Percentiles rank a stretch among this genome's conserved stretches.
Conservation (phyloP, 2,329 filamentous ascomycete species). For the Cladophialophora chaetospira region DNA sequence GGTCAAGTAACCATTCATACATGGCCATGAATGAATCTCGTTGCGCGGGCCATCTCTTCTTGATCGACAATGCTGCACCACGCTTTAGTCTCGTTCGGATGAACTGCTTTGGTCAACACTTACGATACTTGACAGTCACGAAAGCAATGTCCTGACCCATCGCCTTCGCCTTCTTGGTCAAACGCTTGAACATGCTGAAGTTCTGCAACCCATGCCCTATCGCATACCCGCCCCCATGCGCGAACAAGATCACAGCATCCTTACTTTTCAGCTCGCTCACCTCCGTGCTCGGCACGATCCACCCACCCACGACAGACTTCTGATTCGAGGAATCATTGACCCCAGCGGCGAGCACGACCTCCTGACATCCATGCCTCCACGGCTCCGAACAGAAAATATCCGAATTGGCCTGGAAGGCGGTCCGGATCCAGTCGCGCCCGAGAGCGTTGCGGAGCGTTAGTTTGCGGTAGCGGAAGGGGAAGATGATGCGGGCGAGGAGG, state of each 20-base stretch:
- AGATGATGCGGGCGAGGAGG: background rate
- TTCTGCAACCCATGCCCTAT: slow-evolving; percentile 11
- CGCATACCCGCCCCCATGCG: slow-evolving; percentile 9
- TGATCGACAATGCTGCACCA: slow-evolving; percentile 1
- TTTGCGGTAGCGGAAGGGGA: slow-evolving; percentile 8
- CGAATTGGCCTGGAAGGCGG: slow-evolving; percentile 1
- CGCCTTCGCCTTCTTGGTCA: background rate
- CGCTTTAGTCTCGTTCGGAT: background rate
- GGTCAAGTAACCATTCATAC: slow-evolving; percentile 14
- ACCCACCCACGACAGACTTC: background rate
- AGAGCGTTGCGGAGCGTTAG: slow-evolving; percentile 2
- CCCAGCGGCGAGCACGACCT: slow-evolving; percentile 1
- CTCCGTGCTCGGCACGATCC: background rate
- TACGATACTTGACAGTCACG: slow-evolving; percentile 11
- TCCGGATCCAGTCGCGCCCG: slow-evolving; percentile 3
- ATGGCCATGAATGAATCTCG: slow-evolving; percentile 8
- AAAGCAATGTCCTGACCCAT: slow-evolving; percentile 5
- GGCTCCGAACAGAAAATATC: slow-evolving; percentile 8
- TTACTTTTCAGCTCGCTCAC: background rate
- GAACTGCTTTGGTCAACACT: background rate
- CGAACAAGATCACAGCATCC: background rate
- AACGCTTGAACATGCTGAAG: background rate
- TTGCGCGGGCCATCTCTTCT: slow-evolving; percentile 9
- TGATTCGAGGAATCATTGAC: background rate
- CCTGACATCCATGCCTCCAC: slow-evolving; percentile 3